Conservation (phyloP, 1,284 basidiomycete genomes). For the Ceratobasidium sp. region DNA sequence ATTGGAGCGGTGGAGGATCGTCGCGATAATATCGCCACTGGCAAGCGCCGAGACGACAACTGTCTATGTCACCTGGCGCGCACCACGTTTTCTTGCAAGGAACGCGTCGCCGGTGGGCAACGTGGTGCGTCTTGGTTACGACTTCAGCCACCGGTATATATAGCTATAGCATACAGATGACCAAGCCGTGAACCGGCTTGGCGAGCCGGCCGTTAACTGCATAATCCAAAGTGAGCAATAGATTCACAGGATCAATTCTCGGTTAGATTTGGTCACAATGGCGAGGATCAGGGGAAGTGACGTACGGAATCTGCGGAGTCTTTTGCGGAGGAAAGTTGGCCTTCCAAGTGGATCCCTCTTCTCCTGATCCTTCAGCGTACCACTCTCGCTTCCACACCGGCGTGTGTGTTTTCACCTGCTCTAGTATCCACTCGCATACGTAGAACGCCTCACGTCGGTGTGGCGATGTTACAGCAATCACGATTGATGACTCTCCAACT, state of each 20-base stretch:
- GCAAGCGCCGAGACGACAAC: neutral
- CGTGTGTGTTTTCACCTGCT: slow-evolving; percentile 81
- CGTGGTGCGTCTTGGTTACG: neutral
- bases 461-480: slow-evolving; percentile 86
- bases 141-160: neutral
- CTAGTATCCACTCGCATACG: slow-evolving; percentile 82
- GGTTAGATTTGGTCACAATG: neutral
- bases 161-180: neutral
- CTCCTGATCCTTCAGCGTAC: slow-evolving; percentile 57
- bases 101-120: neutral
- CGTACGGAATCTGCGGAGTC: neutral
- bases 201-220: neutral
- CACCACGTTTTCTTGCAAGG: neutral
- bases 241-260: neutral
- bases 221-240: neutral
- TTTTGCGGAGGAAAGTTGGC: slow-evolving; percentile 43
- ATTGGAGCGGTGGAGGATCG: neutral
- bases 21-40: neutral
- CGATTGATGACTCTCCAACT: slow-evolving; percentile 82
- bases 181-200: neutral
- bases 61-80: neutral
- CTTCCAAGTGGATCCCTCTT: slow-evolving; percentile 40
- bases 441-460: slow-evolving; percentile 84
- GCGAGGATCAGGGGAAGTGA: slow-evolving; percentile 12
- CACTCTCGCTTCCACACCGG: slow-evolving; percentile 93